Conservation (phyloP, 371 early-diverging fungal genomes). For the Massospora cicadina region DNA sequence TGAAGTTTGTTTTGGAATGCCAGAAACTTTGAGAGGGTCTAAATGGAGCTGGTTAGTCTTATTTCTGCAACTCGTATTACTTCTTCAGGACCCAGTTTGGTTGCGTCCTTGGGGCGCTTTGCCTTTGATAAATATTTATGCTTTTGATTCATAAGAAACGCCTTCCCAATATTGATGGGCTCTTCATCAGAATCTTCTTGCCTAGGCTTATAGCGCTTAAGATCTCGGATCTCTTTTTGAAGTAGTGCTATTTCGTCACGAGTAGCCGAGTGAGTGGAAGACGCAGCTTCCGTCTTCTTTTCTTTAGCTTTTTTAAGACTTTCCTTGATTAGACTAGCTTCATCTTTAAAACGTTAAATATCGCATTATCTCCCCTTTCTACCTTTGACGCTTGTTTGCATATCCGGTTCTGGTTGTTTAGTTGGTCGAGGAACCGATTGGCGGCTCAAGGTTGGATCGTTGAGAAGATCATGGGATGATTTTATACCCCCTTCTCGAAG, state of each 20-base stretch:
- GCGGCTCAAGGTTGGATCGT: slow-evolving; percentile 30
- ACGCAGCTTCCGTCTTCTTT: slow-evolving; percentile 14
- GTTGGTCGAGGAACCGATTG: slow-evolving; percentile 18
- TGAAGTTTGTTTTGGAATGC: slow-evolving; percentile 10
- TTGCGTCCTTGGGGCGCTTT: not conserved
- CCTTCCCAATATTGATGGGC: not conserved
- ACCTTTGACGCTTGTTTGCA: slow-evolving; percentile 10
- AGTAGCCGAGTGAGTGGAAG: slow-evolving; percentile 20
- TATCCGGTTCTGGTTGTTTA: slow-evolving; percentile 5
- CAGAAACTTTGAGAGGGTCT: not conserved
- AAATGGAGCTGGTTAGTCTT: not conserved
- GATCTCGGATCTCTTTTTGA: slow-evolving; percentile 26
- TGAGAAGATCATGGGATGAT: slow-evolving; percentile 42
- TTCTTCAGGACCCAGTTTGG: not conserved
- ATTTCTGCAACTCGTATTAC: not conserved
- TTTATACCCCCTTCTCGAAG: slow-evolving; percentile 15
- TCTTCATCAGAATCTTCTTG: not conserved
- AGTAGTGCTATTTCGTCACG: not conserved
- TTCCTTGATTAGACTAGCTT: slow-evolving; percentile 12
- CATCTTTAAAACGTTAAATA: not conserved
- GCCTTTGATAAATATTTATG: not conserved
- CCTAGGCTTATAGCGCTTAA: slow-evolving; percentile 8
- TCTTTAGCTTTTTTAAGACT: slow-evolving; percentile 14
- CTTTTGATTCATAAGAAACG: not conserved
- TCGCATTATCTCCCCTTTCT: not conserved